Evolutionary conservation across 2,329 filamentous ascomycete genomes (phyloP), one percentile per base, ranked within the genome.

Genomic region (Davidsoniella eucalypti): DNA sequence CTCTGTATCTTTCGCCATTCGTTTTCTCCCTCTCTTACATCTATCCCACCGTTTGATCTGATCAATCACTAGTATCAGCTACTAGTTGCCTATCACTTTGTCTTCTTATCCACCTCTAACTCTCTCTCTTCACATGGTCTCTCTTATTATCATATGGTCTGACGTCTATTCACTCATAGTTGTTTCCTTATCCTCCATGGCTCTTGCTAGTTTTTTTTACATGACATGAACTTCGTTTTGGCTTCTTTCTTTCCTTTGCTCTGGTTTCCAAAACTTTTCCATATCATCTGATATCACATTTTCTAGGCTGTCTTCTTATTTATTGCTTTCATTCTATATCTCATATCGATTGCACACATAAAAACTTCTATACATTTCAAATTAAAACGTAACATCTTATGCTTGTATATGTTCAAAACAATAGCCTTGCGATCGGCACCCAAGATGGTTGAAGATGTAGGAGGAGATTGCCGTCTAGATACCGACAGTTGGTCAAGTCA

Each of bases 141-240:
- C 52, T 47, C 48, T 52, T 49, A 38, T 42, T 46, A 46, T 54
- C 43, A 39, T 40, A 42, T 9, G 17, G 29, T 16, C 17, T 7
- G 26, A 29, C 36, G 14, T 41, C 21, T 21, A 21, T 21, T 21
- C 21, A 21, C 21, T 21, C 21, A 29, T 42, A 14, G 26, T 40
- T 38, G 26, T 36, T 21, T 47, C 48, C 26, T 36, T 40, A 46
- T 52, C 38, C 16, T 21, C 42, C 29, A 38, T 50, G 23, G 44
- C 17, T 55, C 47, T 49, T 47, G 26, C 47, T 37, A 16, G 8
- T 42, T 33, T 40, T 44, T 42, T 36, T 25, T 45, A 36, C 21
- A 36, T 44, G 14, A 37, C 29, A 9, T 29, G 26, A 29, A 8
- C 18, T 38, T 50, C 14, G 43, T 49, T 49, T 29, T 29, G 26